Base-by-base conservation (phyloP, 208 protist genomes). In the Trypanosoma platydactyli region DNA sequence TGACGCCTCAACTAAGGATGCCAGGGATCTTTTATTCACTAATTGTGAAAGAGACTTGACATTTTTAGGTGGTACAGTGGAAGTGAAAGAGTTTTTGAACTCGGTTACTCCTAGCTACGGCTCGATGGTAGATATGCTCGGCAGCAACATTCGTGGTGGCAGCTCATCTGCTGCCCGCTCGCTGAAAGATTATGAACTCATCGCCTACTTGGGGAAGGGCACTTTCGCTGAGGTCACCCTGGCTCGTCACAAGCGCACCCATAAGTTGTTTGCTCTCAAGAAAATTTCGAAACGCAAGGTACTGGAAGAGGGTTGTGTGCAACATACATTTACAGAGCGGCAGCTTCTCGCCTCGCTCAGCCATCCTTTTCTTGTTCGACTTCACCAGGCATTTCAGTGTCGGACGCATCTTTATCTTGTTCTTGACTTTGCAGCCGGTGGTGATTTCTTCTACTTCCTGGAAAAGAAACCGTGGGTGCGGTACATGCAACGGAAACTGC, bases 161-260 rank as follows among this genome's bases (percentile, higher is more conserved):
- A 11, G 44, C 13, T 75, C 69, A 66, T 89, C 81, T 29, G 89
- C 89, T 35, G 89, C 86, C 3, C 81, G 83, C n/a, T 92, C 81
- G 5, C 69, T 95, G 57, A 80, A 87, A 64, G 78, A 85, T 45
- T 95, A 93, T 68, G 86, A 95, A 73, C 77, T 95, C 13, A 77
- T 95, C 41, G 89, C 89, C 6, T 91, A 89, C 57, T 61, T 95
- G n/a, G 89, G 89, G 52, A 81, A 49, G 35, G 89, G 89, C 50
- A 84, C 83, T 49, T 95, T 95, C 67, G 84, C 86, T 5, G 89
- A 95, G 65, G 89, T 95, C 25, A 95, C 89, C 13, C 73, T 95
- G 30, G 89, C 89, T 24, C 79, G 89, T 25, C 82, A 85, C 61
- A 77, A 80, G 12, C 50, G 64, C n/a, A 93, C 81, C 11, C 44